Conservation (phyloP, 208 protist species). For the Leishmania arabica region DNA sequence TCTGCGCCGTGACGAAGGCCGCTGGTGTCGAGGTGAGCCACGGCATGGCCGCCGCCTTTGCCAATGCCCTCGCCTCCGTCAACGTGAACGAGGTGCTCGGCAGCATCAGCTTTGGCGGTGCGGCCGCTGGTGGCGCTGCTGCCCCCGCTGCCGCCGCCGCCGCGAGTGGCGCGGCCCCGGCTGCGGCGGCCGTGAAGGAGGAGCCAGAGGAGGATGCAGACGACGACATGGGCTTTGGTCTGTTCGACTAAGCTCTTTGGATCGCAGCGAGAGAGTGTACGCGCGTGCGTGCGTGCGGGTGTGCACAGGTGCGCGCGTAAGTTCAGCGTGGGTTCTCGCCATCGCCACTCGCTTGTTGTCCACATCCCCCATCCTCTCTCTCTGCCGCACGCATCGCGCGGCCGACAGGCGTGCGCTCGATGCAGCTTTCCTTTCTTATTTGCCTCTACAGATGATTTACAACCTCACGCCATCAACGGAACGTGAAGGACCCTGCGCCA, state of each 20-base stretch:
- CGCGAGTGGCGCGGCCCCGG: conserved; percentile 32
- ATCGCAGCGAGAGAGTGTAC: neutral
- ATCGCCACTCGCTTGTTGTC: neutral
- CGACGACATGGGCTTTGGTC: conserved; percentile 89
- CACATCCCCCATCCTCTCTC: neutral
- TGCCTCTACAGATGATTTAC: neutral
- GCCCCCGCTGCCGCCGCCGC: conserved; percentile 20
- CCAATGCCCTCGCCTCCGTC: conserved; percentile 52
- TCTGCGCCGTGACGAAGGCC: conserved; percentile 75
- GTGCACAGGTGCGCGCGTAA: neutral
- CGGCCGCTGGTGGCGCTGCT: conserved; percentile 41
- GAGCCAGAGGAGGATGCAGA: conserved; percentile 81
- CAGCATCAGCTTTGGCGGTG: conserved; percentile 79
- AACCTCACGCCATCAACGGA: neutral
- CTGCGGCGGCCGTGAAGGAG: conserved; percentile 60
- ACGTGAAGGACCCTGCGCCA: neutral
- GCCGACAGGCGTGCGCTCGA: too few species aligned
- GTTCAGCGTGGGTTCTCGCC: neutral
- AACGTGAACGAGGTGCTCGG: conserved; percentile 64
- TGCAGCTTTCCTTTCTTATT: neutral
- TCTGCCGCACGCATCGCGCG: too few species aligned
- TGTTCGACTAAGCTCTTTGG: conserved; percentile 80
- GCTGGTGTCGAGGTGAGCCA: conserved; percentile 75
- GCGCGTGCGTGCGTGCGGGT: neutral
- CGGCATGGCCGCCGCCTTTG: conserved; percentile 77